Base-by-base conservation (phyloP, 768 basidiomycete genomes). In the Podaxis sp. region DNA sequence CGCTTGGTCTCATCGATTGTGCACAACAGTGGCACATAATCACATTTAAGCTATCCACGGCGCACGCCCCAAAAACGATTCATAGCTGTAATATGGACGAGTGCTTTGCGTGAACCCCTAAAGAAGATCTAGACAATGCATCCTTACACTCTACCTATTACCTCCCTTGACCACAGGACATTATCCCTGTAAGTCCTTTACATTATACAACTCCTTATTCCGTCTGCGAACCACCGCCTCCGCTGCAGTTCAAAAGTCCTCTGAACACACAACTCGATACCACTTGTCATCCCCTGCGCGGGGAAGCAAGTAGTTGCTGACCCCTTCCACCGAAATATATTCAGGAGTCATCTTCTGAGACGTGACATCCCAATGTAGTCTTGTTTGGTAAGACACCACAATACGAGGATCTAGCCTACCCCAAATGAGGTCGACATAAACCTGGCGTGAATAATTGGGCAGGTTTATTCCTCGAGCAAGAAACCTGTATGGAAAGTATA, bases 301-400 rank as follows among this genome's bases (percentile, higher is more conserved):
- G 11, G 58, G 58, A 51, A 60, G 58, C 24, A 60, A 51, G 6
- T 41, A 59, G 38, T 52, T 17, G 36, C 24, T 38, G 24, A 60
- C 28, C 7, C 15, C 49, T 7, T 37, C 49, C 5, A 15, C 41
- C 40, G 20, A 10, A n/a, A 52, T 40, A 17, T 38, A 5, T n/a
- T 1, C 20, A 46, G 6, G 5, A 46, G 44, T n/a, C 0, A 0
- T 58, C 30, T 10, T 38, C 33, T 15, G 28, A 26, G 1, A 4
- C 13, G 6, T 28, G n/a, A 13, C 22, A 22, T 46, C 30, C 40
- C 15, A 46, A 28, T 22, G 13, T n/a, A n/a, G n/a, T 52, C 15
- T 28, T 17, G 4, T 13, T 0, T 49, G 37, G 17, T 60, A 52
- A 13, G 48, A 36, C 37, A 52, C 20, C 38, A 41, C 49, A 51